A percentile compares a stretch with the other conserved stretches of the same genome.
These are phyloP conservation scores for Eutypella sp. DNA, from an alignment of 2,329 filamentous ascomycete species.

Conservation along the genomic window DNA sequence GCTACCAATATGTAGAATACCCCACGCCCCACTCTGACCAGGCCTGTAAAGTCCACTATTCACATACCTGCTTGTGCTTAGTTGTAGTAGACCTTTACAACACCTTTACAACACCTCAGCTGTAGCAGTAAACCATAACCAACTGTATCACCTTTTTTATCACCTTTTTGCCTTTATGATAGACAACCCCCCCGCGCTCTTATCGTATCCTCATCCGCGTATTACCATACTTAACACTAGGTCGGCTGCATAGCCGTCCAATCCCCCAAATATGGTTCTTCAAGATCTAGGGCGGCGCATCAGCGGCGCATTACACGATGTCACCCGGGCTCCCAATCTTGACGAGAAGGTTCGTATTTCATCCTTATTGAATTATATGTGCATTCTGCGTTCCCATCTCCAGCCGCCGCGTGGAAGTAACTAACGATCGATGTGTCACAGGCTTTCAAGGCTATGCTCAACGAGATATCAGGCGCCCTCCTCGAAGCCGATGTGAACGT, in stretches of 20 bases:
- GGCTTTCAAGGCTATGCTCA: constrained; percentile 97
- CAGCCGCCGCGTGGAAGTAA: constrained; percentile 27
- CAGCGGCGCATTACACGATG: constrained; percentile 89
- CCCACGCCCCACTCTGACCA: too few species aligned
- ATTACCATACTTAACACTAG: neutral
- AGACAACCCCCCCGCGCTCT: too few species aligned
- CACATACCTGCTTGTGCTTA: too few species aligned
- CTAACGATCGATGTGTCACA: constrained; percentile 38
- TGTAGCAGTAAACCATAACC: too few species aligned
- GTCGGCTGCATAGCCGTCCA: constrained; percentile 7
- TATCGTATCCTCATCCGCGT: neutral
- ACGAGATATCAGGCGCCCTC: constrained; percentile 93
- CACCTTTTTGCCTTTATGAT: too few species aligned
- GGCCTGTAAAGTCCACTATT: too few species aligned
- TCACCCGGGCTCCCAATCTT: constrained; percentile 86
- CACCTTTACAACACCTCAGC: too few species aligned
- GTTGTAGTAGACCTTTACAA: too few species aligned
- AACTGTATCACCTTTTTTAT: too few species aligned
- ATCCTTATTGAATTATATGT: too few species aligned
- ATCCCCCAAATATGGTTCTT: constrained; percentile 70
- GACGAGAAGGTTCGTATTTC: constrained; percentile 75
- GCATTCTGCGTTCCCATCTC: constrained; percentile 9
- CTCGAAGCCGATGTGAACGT: constrained; percentile 98
- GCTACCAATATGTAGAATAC: too few species aligned
- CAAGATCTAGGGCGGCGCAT: constrained; percentile 98